Evolutionary conservation across 139 green algal genomes (phyloP), one percentile per base, ranked within the genome.

Genomic region (Picochlorum sp.): DNA sequence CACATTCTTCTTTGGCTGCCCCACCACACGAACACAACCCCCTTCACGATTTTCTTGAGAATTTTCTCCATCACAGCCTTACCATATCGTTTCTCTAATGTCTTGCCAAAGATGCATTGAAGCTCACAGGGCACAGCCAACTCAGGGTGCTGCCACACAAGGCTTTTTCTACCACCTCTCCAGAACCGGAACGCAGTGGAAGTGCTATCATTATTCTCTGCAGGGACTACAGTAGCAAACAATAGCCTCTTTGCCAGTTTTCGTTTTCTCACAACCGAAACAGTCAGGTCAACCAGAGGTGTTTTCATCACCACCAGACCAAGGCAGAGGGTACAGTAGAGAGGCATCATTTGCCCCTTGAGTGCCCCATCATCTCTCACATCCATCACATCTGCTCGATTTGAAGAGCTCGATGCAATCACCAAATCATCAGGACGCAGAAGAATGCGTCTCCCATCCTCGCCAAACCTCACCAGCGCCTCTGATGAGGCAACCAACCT

Each of bases 101-200:
- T 75, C 21, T 50, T 38, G 8, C 69, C 69, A 45, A 76, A 26
- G 16, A 76, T 76, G 3, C 75, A 44, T 64, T 76, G 69, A 52
- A 76, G 41, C 52, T 75, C 69, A 11, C 56, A 62, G 13, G 65
- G 20, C 26, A 14, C 9, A 14, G 45, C 61, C 15, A 37, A 65
- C 4, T 52, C 63, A 3, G 68, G 68, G 49, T 63, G 28, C n/a
- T 37, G 18, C 65, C 69, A 74, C 34, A 74, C 56, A 3, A 66
- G 69, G 9, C 65, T 55, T 13, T 54, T 54, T 54, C n/a, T 54
- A 18, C 16, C 47, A 54, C 47, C 47, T 54, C 47, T 54, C 18
- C 47, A 20, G 16, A 54, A 26, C 11, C n/a, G 47, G 47, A 54
- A 54, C 11, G 47, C 47, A 41, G 9, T 41, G 8, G 34, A 41